These are phyloP conservation scores for Afroboletus lepidellus DNA, from an alignment of 1,284 basidiomycete species.

Conservation along the genomic window DNA sequence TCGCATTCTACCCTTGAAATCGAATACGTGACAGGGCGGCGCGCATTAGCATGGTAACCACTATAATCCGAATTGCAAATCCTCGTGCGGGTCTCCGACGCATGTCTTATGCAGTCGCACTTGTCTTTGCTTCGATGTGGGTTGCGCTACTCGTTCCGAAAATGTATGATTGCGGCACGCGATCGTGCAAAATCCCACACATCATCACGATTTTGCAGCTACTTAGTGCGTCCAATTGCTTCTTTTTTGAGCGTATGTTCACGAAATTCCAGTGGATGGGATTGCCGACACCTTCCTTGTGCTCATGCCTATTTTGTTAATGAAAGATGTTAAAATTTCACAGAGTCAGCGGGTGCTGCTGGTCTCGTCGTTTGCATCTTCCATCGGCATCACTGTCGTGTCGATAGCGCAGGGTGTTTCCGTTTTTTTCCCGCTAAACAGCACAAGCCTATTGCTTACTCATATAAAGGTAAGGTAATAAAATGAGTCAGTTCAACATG, in stretches of 20 bases:
- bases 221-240: slow-evolving; percentile 5
- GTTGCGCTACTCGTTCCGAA: background rate
- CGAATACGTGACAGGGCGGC: slow-evolving; percentile 1
- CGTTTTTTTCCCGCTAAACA: background rate
- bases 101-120: background rate
- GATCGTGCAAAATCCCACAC: background rate
- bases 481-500: background rate
- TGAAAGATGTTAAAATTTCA: slow-evolving; percentile 4
- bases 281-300: slow-evolving; percentile 13
- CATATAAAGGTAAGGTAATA: slow-evolving; percentile 11
- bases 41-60: slow-evolving; percentile 9
- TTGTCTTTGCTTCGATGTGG: slow-evolving; percentile 8
- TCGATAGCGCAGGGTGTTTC: slow-evolving; percentile 13
- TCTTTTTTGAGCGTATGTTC: background rate
- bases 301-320: slow-evolving; percentile 1
- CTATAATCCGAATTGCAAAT: slow-evolving; percentile 4
- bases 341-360: slow-evolving; percentile 5
- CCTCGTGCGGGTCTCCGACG: background rate
- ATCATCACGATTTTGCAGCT: slow-evolving; percentile 6
- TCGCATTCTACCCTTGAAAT: background rate
- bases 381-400: slow-evolving; percentile 15
- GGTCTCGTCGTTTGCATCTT: slow-evolving; percentile 16
- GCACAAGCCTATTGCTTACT: background rate
- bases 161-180: background rate
- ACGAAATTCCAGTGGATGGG: slow-evolving; percentile 10